Conservation (phyloP, 768 basidiomycete species). For the Collybiopsis luxurians region DNA sequence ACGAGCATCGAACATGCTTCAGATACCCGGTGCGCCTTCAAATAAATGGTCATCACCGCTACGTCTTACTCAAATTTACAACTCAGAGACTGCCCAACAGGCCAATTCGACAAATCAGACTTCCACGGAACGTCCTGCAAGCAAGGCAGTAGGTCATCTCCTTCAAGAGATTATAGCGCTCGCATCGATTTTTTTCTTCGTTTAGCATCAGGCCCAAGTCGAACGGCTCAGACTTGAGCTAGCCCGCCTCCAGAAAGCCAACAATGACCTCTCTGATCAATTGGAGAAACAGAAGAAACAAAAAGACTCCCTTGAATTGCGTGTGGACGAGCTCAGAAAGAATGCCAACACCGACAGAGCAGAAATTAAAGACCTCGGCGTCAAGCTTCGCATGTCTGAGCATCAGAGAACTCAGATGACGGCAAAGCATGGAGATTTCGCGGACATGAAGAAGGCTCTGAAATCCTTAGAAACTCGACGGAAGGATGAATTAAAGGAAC, state of each 20-base stretch:
- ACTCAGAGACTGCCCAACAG: background rate
- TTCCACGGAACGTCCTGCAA: no score
- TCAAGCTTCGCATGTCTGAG: constrained; percentile 56
- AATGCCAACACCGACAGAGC: constrained; percentile 44
- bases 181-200: background rate
- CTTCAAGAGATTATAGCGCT: no score
- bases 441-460: constrained; percentile 49
- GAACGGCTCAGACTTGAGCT: constrained; percentile 60
- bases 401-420: constrained; percentile 52
- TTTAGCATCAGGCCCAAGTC: constrained; percentile 58
- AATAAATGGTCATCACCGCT: no score
- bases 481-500: constrained; percentile 53
- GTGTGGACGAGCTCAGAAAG: constrained; percentile 62
- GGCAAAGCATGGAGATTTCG: constrained; percentile 49
- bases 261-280: constrained; percentile 49
- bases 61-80: no score
- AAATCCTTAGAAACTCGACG: constrained; percentile 47
- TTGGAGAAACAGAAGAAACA: constrained; percentile 65
- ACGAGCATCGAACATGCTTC: no score
- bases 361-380: constrained; percentile 61
- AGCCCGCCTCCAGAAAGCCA: constrained; percentile 41
- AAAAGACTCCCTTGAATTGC: constrained; percentile 51
- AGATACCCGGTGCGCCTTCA: no score
- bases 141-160: constrained; percentile 52
- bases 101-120: no score